Conservation (phyloP, 176 grass and related monocot genomes). For the Oryza coarctata region DNA sequence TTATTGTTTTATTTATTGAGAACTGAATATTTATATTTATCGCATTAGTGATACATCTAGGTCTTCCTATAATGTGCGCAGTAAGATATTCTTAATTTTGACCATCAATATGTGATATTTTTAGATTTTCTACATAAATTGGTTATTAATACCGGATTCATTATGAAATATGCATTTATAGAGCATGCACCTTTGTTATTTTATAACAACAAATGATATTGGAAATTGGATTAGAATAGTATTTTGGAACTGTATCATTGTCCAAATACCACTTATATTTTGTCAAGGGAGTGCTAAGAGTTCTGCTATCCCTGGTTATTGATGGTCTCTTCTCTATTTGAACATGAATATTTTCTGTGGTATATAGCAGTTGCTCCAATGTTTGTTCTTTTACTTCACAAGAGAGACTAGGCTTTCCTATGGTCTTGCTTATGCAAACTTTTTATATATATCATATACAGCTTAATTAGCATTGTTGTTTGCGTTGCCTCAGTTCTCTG, state of each 20-base stretch:
- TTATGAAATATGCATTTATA: conserved; percentile 16
- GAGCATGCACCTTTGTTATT: background rate
- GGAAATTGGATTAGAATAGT: background rate
- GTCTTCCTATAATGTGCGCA: background rate
- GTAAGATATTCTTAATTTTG: conserved; percentile 8
- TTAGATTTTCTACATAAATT: background rate
- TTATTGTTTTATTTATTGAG: conserved; percentile 15
- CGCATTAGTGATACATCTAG: background rate
- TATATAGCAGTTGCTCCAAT: background rate
- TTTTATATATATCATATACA: background rate
- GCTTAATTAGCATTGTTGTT: background rate
- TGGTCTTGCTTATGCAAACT: background rate
- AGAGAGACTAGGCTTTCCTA: background rate
- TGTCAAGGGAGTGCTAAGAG: background rate
- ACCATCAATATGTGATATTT: background rate
- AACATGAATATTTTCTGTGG: background rate
- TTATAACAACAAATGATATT: background rate
- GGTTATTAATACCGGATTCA: background rate
- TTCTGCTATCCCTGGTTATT: background rate
- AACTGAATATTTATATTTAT: background rate
- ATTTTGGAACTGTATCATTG: background rate
- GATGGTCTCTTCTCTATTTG: conserved; percentile 9
- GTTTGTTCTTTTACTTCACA: conserved; percentile 1
- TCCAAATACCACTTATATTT: background rate
- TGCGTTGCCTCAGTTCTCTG: background rate